Percentiles rank a stretch among this genome's conserved stretches.
phyloP scores from a whole-genome alignment of 371 early-diverging fungal species.

The Umbelopsis sp. region DNA sequence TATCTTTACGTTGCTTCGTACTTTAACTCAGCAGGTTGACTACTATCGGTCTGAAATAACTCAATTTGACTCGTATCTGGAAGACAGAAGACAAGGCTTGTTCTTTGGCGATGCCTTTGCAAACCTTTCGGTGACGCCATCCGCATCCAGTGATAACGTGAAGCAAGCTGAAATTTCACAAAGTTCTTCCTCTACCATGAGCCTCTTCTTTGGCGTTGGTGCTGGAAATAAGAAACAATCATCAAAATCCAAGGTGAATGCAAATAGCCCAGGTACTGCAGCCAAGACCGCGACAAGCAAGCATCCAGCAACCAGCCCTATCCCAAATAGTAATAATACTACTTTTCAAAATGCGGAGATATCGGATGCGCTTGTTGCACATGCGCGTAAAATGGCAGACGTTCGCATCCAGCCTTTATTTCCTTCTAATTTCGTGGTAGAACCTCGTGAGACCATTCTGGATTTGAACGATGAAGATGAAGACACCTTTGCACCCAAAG shows the following conservation, averaged over 20 bases:
- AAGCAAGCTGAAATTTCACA: background rate
- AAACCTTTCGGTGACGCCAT: background rate
- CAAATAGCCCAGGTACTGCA: background rate
- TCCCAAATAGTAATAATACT: conserved; percentile 11
- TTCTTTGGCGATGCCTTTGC: conserved; percentile 35
- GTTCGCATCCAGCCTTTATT: conserved; percentile 64
- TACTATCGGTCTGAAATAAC: conserved; percentile 66
- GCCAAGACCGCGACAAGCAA: conserved; percentile 15
- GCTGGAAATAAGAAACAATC: conserved; percentile 14
- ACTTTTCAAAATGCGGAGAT: conserved; percentile 20
- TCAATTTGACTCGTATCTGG: conserved; percentile 59
- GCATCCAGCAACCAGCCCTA: conserved; percentile 19
- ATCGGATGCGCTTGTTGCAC: conserved; percentile 44
- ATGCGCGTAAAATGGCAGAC: conserved; percentile 43
- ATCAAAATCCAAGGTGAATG: conserved; percentile 1
- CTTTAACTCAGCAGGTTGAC: conserved; percentile 68
- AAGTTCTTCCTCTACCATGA: background rate
- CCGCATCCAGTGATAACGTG: background rate
- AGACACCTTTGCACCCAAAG: conserved; percentile 48
- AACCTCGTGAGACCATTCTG: conserved; percentile 46
- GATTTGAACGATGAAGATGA: conserved; percentile 51
- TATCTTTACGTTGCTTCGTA: conserved; percentile 65
- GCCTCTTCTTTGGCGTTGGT: conserved; percentile 18
- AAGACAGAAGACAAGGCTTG: conserved; percentile 58
- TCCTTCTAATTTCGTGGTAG: conserved; percentile 59